Conservation (phyloP, 495 filamentous ascomycete genomes). For the Cercophora newfieldiana region DNA sequence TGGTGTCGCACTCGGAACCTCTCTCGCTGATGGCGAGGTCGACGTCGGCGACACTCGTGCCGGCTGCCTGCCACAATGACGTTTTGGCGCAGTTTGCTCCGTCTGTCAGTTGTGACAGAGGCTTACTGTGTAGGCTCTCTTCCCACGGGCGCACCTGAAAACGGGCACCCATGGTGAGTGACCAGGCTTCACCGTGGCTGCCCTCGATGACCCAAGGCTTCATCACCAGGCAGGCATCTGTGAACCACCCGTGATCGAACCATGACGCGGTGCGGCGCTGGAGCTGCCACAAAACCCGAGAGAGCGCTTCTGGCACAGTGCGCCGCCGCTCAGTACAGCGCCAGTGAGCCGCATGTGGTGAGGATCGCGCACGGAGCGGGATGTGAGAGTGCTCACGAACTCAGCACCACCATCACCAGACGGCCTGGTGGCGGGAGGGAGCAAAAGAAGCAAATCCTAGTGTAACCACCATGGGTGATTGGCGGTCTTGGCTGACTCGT, state of each 20-base stretch:
- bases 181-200: neutral
- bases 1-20: neutral
- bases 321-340: neutral
- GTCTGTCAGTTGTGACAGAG: neutral
- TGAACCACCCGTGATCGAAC: neutral
- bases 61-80: neutral
- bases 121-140: neutral
- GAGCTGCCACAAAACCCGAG: neutral
- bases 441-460: conserved; percentile 4
- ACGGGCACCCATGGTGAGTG: neutral
- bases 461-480: neutral
- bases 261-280: neutral
- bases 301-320: neutral
- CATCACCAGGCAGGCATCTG: no score
- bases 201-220: neutral
- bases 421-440: neutral
- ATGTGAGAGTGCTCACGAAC: neutral
- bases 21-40: neutral
- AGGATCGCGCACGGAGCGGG: neutral
- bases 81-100: neutral
- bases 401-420: neutral
- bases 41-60: neutral
- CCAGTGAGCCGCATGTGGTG: neutral
- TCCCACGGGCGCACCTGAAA: neutral
- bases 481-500: conserved; percentile 3